Conservation (phyloP, 192 early-diverging fungal species). For the Phycomyces nitens region DNA sequence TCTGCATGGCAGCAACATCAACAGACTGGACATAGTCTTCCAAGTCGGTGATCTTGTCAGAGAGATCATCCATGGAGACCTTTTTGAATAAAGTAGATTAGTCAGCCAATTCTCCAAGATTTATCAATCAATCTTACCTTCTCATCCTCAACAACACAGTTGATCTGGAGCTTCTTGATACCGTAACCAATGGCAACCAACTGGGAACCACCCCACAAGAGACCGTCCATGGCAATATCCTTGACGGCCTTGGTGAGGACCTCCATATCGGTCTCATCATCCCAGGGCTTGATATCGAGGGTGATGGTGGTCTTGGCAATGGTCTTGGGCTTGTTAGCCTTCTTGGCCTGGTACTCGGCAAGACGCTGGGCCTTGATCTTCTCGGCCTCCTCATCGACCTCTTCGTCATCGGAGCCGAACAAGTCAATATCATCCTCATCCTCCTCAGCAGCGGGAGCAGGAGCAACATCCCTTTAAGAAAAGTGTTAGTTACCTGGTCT, state of each 20-base stretch:
- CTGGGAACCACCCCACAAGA: constrained; percentile 84
- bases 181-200: constrained; percentile 86
- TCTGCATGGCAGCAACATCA: constrained; percentile 85
- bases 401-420: constrained; percentile 93
- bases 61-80: constrained; percentile 79
- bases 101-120: no score
- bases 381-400: constrained; percentile 90
- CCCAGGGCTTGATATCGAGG: constrained; percentile 98
- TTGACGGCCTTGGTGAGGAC: constrained; percentile 72
- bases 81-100: no score
- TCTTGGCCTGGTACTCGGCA: constrained; percentile 88
- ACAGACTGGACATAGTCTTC: constrained; percentile 92
- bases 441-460: constrained; percentile 60
- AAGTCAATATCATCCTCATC: constrained; percentile 96
- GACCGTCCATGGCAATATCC: constrained; percentile 80
- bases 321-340: constrained; percentile 82
- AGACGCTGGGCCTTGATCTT: constrained; percentile 83
- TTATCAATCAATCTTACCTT: constrained; percentile 43
- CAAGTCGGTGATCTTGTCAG: constrained; percentile 72
- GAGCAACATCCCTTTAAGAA: constrained; percentile 41
- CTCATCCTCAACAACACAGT: constrained; percentile 88
- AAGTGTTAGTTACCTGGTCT: not conserved
- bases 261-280: constrained; percentile 89
- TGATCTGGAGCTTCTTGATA: constrained; percentile 95
- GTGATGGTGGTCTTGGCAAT: constrained; percentile 90